phyloP scores from a whole-genome alignment of 768 basidiomycete genomes.

The Boletus rubroflammeus region DNA sequence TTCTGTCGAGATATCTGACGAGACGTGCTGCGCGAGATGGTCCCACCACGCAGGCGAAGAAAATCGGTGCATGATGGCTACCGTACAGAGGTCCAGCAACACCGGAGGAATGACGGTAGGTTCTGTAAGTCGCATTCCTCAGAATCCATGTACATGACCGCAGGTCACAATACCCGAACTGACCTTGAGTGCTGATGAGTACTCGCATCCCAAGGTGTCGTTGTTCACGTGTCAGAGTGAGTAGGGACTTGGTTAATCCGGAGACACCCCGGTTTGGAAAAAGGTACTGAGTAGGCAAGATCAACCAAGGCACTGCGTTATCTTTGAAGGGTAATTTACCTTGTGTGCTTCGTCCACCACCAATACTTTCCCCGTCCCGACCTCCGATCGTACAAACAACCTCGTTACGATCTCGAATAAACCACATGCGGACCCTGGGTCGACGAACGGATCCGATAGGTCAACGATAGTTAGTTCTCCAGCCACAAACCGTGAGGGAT shows the following conservation, averaged over 20 bases:
- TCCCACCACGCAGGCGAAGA: conserved; percentile 72
- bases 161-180: neutral
- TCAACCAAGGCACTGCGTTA: neutral
- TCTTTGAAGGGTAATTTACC: conserved; percentile 30
- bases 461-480: conserved; percentile 64
- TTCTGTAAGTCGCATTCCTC: conserved; percentile 37
- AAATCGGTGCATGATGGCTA: conserved; percentile 62
- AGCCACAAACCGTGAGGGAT: conserved; percentile 40
- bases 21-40: conserved; percentile 58
- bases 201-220: conserved; percentile 67
- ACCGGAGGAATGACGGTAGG: conserved; percentile 65
- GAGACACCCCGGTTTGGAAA: conserved; percentile 40
- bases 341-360: conserved; percentile 74
- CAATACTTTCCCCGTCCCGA: conserved; percentile 58
- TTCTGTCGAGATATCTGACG: conserved; percentile 49
- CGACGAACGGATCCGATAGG: conserved; percentile 66
- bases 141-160: neutral
- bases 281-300: conserved; percentile 44
- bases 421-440: conserved; percentile 57
- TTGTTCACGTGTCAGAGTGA: conserved; percentile 59
- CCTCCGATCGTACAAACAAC: conserved; percentile 54
- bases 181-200: conserved; percentile 72
- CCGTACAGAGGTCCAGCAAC: conserved; percentile 58
- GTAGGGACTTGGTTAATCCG: conserved; percentile 53
- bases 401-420: conserved; percentile 64